Conservation (phyloP, 495 filamentous ascomycete genomes). For the Aspergillus affinis region DNA sequence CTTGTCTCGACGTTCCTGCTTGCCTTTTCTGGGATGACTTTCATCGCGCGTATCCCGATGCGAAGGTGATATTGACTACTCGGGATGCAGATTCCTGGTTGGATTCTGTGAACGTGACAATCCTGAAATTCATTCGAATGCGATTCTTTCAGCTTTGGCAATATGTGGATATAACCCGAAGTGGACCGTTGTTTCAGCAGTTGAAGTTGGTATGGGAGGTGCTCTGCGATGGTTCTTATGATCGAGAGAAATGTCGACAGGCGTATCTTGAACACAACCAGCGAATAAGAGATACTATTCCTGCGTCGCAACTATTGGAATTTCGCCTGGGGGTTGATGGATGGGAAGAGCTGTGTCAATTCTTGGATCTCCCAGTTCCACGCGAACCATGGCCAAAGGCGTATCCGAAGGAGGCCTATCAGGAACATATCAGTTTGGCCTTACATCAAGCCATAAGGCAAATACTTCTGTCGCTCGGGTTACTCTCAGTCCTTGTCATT, state of each 20-base stretch:
- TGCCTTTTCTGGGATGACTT: slow-evolving; percentile 9
- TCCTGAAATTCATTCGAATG: slow-evolving; percentile 8
- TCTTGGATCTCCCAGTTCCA: not conserved
- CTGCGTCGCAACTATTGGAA: not conserved
- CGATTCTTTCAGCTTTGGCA: slow-evolving; percentile 4
- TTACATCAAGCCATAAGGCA: not conserved
- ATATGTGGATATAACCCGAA: not conserved
- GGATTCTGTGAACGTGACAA: slow-evolving; percentile 1
- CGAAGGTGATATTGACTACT: slow-evolving; percentile 12
- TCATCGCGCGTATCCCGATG: slow-evolving; percentile 8
- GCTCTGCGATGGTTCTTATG: slow-evolving; percentile 2
- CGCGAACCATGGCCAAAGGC: slow-evolving; percentile 5
- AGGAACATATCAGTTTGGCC: slow-evolving; percentile 3
- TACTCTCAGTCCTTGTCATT: not conserved
- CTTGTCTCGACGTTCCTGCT: slow-evolving; percentile 9
- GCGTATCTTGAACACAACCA: slow-evolving; percentile 7
- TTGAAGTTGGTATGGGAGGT: slow-evolving; percentile 6
- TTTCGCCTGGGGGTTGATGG: slow-evolving; percentile 9
- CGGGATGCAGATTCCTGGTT: slow-evolving; percentile 8
- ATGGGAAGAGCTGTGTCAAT: slow-evolving; percentile 9
- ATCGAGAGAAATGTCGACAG: not conserved
- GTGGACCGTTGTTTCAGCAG: slow-evolving; percentile 7
- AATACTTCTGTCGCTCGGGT: not conserved
- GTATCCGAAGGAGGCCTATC: slow-evolving; percentile 1
- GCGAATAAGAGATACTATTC: not conserved